These are phyloP conservation scores for Epichloe uncinata DNA, from an alignment of 2,329 filamentous ascomycete genomes.

Conservation along the genomic window DNA sequence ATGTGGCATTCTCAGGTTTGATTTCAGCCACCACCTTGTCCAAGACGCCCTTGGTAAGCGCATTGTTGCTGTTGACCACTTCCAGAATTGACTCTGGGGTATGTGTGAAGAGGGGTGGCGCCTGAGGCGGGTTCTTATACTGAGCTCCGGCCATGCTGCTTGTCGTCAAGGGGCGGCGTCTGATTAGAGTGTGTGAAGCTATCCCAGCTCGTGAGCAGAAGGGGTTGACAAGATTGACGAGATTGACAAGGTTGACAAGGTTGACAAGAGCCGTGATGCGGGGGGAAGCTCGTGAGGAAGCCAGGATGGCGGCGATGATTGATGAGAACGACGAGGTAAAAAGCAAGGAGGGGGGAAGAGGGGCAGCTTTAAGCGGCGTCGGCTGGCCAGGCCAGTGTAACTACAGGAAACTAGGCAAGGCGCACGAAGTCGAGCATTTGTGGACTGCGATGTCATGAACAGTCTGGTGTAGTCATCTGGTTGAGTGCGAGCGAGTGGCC, in stretches of 20 bases:
- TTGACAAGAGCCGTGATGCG: slow-evolving; percentile 45
- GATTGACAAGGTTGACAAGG: slow-evolving; percentile 2
- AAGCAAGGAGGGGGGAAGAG: slow-evolving; percentile 24
- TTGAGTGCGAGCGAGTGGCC: not conserved
- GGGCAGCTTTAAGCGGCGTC: slow-evolving; percentile 12
- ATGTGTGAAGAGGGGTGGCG: slow-evolving; percentile 63
- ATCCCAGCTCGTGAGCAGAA: slow-evolving; percentile 24
- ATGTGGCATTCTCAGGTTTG: slow-evolving; percentile 36
- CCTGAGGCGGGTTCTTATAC: slow-evolving; percentile 63
- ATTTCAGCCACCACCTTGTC: slow-evolving; percentile 56
- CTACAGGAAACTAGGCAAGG: not conserved
- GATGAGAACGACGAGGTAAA: slow-evolving; percentile 43
- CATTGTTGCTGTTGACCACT: slow-evolving; percentile 54
- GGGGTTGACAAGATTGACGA: slow-evolving; percentile 44
- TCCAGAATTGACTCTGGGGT: slow-evolving; percentile 55
- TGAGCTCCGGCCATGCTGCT: slow-evolving; percentile 51
- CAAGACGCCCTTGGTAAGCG: slow-evolving; percentile 46
- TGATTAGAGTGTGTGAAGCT: slow-evolving; percentile 5
- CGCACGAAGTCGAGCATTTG: not conserved
- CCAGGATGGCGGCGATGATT: slow-evolving; percentile 53
- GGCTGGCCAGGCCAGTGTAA: slow-evolving; percentile 14
- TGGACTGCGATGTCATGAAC: not conserved
- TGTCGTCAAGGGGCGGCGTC: slow-evolving; percentile 27
- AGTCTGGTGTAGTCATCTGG: not conserved
- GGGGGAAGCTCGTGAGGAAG: slow-evolving; percentile 42